Evolutionary conservation across 1,139 yeast species (phyloP).

Genomic region (Suhomyces chickasaworum): DNA sequence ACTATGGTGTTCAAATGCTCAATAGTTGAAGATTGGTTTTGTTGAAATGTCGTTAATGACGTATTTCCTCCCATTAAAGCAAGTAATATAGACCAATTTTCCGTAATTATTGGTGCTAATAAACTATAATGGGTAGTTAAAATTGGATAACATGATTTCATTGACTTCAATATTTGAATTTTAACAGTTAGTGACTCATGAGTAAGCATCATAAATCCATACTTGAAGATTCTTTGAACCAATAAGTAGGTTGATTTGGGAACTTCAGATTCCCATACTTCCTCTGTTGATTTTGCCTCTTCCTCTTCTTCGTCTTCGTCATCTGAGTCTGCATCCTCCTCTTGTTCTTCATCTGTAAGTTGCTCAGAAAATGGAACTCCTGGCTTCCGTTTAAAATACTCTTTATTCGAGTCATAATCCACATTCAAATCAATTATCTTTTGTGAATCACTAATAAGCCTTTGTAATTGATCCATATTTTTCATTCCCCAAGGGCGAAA

Average conservation of each 20-base stretch:
- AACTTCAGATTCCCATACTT: slow-evolving; percentile 63
- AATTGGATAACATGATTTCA: slow-evolving; percentile 55
- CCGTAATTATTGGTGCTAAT: slow-evolving; percentile 67
- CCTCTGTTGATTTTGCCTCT: slow-evolving; percentile 9
- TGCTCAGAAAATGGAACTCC: slow-evolving; percentile 41
- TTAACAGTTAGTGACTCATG: slow-evolving; percentile 64
- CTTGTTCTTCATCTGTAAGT: slow-evolving; percentile 43
- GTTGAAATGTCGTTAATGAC: slow-evolving; percentile 9
- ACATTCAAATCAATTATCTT: slow-evolving; percentile 35
- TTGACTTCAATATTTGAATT: slow-evolving; percentile 55
- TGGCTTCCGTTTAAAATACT: slow-evolving; percentile 37
- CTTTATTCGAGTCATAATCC: slow-evolving; percentile 34
- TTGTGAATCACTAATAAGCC: slow-evolving; percentile 42
- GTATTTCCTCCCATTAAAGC: slow-evolving; percentile 17
- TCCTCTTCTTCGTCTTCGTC: slow-evolving; percentile 20
- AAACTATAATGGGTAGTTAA: slow-evolving; percentile 61
- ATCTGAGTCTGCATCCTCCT: slow-evolving; percentile 29
- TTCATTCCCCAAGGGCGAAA: slow-evolving; percentile 61
- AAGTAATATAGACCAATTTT: slow-evolving; percentile 61
- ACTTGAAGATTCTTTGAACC: slow-evolving; percentile 61
- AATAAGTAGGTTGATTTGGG: slow-evolving; percentile 60
- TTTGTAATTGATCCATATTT: slow-evolving; percentile 38
- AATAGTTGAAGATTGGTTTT: slow-evolving; percentile 2
- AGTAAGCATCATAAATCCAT: slow-evolving; percentile 70
- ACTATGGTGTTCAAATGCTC: slow-evolving; percentile 16